phyloP scores from a whole-genome alignment of 129 eudicot genomes.

The Deinandra increscens region DNA sequence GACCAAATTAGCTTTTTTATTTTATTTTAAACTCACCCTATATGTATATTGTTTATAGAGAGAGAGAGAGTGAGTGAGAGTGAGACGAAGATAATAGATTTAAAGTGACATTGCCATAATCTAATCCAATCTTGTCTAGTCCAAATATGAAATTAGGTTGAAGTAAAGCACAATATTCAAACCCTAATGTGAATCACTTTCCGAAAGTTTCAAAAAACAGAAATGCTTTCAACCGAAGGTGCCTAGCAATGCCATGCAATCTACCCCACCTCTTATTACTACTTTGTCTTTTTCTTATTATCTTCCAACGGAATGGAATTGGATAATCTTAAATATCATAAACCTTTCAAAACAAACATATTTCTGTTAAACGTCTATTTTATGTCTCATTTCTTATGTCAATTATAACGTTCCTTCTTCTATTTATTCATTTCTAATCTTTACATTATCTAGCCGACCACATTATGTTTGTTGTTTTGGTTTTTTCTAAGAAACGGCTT shows the following conservation, averaged over 20 bases:
- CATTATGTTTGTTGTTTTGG: constrained; percentile 22
- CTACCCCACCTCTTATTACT: constrained; percentile 25
- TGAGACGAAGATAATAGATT: too few relatives aligned
- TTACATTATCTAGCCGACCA: constrained; percentile 18
- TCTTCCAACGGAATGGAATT: too few relatives aligned
- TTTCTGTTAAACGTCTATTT: constrained; percentile 32
- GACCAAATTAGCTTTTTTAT: too few relatives aligned
- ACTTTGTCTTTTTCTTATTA: constrained; percentile 18
- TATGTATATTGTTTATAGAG: too few relatives aligned
- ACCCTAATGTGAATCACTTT: constrained; percentile 23
- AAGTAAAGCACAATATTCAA: constrained; percentile 26
- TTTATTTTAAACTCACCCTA: too few relatives aligned
- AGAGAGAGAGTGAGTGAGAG: neutral
- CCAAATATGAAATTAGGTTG: constrained; percentile 21
- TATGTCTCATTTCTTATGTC: neutral
- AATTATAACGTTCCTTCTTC: constrained; percentile 1
- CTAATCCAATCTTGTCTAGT: constrained; percentile 4
- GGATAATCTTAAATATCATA: constrained; percentile 30
- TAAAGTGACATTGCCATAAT: neutral
- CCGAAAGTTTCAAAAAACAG: constrained; percentile 21
- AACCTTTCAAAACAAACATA: constrained; percentile 20
- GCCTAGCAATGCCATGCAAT: constrained; percentile 19
- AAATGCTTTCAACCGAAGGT: constrained; percentile 22
- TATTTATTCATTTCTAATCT: constrained; percentile 13
- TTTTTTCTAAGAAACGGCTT: constrained; percentile 13